Conservation (phyloP, 225 moss, liverwort and hornwort species). For the Polytrichum commune region DNA sequence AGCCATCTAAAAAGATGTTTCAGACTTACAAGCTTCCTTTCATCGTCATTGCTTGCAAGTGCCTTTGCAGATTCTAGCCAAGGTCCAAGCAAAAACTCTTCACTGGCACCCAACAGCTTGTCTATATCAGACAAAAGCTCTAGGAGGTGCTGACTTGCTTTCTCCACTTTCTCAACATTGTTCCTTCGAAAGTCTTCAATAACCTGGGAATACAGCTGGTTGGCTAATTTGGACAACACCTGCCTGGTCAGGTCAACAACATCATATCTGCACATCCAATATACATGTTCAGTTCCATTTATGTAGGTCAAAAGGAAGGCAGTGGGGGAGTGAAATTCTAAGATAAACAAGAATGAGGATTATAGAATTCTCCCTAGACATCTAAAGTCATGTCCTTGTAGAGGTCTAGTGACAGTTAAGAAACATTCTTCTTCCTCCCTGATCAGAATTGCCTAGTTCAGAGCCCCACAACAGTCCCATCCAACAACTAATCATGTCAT, state of each 20-base stretch:
- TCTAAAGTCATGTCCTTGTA: too few relatives aligned
- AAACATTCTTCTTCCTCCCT: too few relatives aligned
- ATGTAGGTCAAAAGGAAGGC: too few relatives aligned
- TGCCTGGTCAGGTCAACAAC: constrained; percentile 87
- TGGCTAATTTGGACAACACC: constrained; percentile 81
- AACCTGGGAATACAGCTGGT: constrained; percentile 49
- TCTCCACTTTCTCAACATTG: constrained; percentile 52
- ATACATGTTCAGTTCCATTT: too few relatives aligned
- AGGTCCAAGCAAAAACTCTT: constrained; percentile 83
- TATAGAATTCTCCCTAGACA: too few relatives aligned
- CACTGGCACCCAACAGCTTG: constrained; percentile 51
- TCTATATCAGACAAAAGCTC: constrained; percentile 71
- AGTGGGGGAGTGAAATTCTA: too few relatives aligned
- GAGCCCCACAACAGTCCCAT: too few relatives aligned
- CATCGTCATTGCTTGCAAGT: constrained; percentile 56
- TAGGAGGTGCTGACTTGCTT: constrained; percentile 47
- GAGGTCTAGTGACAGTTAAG: too few relatives aligned
- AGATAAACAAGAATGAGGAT: too few relatives aligned
- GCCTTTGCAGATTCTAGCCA: constrained; percentile 82
- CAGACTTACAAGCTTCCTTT: constrained; percentile 63
- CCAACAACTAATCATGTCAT: too few relatives aligned
- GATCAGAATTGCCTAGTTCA: too few relatives aligned
- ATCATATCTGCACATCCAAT: constrained; percentile 61
- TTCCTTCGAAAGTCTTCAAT: constrained; percentile 27
- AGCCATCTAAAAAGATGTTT: not conserved